A percentile compares a stretch with the other conserved stretches of the same genome.
phyloP scores from a whole-genome alignment of 139 green algal species.

The Desmodesmus armatus region DNA sequence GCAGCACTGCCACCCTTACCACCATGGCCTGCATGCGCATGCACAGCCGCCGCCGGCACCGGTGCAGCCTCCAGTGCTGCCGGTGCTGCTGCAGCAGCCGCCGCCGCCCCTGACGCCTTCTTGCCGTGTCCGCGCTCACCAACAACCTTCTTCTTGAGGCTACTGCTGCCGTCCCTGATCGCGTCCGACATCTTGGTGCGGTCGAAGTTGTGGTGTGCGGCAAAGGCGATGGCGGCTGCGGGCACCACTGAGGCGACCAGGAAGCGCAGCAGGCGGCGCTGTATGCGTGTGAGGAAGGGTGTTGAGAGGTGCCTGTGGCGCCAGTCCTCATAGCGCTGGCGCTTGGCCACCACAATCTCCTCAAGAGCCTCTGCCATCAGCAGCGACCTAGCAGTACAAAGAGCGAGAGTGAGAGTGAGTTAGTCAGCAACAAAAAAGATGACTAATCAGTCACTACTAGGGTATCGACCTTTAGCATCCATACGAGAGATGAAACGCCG shows the following conservation, averaged over 20 bases:
- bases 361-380: conserved; percentile 45
- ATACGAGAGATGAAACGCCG: neutral
- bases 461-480: neutral
- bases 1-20: conserved; percentile 26
- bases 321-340: conserved; percentile 38
- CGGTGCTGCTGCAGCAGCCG: neutral
- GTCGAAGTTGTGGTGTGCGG: conserved; percentile 36
- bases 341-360: conserved; percentile 35
- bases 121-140: neutral
- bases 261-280: conserved; percentile 33
- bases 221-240: conserved; percentile 36
- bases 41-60: too few species aligned
- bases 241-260: conserved; percentile 21
- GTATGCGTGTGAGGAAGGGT: conserved; percentile 29
- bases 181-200: neutral
- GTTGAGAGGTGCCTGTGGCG: conserved; percentile 28
- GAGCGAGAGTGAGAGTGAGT: neutral
- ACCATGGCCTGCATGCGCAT: neutral
- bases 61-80: neutral
- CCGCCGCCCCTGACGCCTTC: neutral
- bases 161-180: neutral
- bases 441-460: neutral
- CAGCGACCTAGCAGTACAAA: conserved; percentile 26
- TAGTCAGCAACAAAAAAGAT: neutral
- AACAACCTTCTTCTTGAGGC: neutral